Evolutionary conservation across 1,139 yeast genomes (phyloP), one percentile per base, ranked within the genome.

Genomic region (Blastobotrys malaysiensis): DNA sequence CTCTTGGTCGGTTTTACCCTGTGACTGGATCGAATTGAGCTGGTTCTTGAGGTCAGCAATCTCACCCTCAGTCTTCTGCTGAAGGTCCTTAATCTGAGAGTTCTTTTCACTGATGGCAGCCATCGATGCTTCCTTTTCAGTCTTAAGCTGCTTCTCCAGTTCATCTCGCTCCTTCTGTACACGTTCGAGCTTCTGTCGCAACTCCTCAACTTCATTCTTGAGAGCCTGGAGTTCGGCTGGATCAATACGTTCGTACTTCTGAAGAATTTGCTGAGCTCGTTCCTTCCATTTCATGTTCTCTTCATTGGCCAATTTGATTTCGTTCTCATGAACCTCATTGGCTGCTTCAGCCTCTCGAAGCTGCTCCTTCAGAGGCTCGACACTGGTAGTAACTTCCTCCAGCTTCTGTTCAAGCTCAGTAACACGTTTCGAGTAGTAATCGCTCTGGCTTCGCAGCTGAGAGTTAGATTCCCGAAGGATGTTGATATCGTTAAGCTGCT

Each of bases 391-490:
- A 39, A 74, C 59, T 1, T 67, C 67, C n/a, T 62, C 64, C 11
- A 77, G 52, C 55, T 72, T 69, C 3, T 60, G 55, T 54, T 76
- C 76, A 24, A 77, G 61, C 3, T 64, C 67, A 11, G 63, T 59
- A 9, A 75, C 56, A 46, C 70, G 69, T 5, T 59, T 53, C 52
- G 69, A 67, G 49, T 73, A 67, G 14, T 57, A 59, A 24, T 67
- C 66, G 49, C 70, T 66, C 59, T 87, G 91, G 49, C 76, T 73
- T 57, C 95, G 78, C 57, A 89, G 75, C 7, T 86, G 78, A 14
- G 77, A 73, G 64, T 88, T 88, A 63, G 90, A 85, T 64, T 89
- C 96, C 56, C 88, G 80, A 57, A 88, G 73, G 44, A 87, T 75
- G 60, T 82, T 85, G 65, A 89, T 69, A 59, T 86, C 91, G 55